phyloP scores from a whole-genome alignment of 208 protist species.

The Novymonas esmeraldas region DNA sequence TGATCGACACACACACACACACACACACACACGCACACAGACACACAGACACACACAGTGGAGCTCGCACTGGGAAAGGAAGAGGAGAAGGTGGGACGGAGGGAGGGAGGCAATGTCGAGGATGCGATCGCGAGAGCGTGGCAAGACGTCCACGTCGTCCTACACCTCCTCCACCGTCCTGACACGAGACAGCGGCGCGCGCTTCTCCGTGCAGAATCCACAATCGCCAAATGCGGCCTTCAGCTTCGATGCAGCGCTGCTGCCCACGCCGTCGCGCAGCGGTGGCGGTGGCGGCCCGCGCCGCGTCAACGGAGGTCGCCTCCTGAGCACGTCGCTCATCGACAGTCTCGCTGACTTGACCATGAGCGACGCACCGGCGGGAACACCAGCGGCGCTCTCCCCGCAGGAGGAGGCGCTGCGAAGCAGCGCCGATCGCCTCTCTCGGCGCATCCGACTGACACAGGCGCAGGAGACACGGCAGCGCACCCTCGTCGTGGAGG shows the following conservation, averaged over 20 bases:
- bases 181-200: neutral
- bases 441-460: slow-evolving; percentile 20
- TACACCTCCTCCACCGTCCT: neutral
- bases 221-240: no score
- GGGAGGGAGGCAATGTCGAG: no score
- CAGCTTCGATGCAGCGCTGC: no score
- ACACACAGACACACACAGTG: no score
- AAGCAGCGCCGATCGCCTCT: slow-evolving; percentile 9
- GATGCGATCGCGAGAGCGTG: neutral
- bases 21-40: no score
- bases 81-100: no score
- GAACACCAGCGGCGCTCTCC: neutral
- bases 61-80: no score
- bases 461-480: slow-evolving; percentile 29
- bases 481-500: slow-evolving; percentile 21
- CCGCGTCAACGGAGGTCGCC: neutral
- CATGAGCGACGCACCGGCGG: neutral
- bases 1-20: neutral
- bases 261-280: neutral
- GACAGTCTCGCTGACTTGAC: slow-evolving; percentile 7
- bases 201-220: neutral
- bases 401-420: slow-evolving; percentile 12
- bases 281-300: neutral
- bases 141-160: neutral
- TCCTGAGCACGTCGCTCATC: neutral